Evolutionary conservation across 257 asterid species (phyloP), one percentile per base, ranked within the genome.

Genomic region (Penstemon barbatus): DNA sequence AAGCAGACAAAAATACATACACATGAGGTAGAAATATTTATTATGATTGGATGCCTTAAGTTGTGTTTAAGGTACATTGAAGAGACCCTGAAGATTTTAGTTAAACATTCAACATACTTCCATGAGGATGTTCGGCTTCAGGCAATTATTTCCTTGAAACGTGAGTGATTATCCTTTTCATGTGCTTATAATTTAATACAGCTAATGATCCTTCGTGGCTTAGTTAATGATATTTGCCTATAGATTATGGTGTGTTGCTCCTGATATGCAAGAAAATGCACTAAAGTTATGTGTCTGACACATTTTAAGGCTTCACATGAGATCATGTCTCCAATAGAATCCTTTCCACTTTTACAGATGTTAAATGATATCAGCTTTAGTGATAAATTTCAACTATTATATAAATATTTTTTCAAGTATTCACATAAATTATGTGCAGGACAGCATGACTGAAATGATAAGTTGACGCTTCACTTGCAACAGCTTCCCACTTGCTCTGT

Each of bases 41-140:
- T 56, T 40, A 61, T 50, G 33, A 54, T 66, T 74, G 79, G 73
- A 48, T 84, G 57, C 85, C 96, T 90, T 86, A 80, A 85, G 66
- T 62, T 65, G 44, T 69, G 43, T 52, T 61, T n/a, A 75, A 93
- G 98, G 68, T 93, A 94, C 86, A 82, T 94, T 75, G 97, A 94
- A 72, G 99, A 94, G 82, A 80, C 97, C 54, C 54, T 89, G 78
- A 91, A 84, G 86, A 94, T 91, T 75, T 78, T 94, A 69, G 77
- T 89, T 71, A 86, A 83, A 70, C 99, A 94, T 68, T 82, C 97
- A 3, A 79, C 87, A 41, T 94, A 94, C 81, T 94, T 94, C 71
- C 99, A 94, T 9, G 97, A 89, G 81, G 99, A 89, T 82, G 99
- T 94, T 65, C 93, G 97, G 40, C 94, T 91, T 78, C 99, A 94